Evolutionary conservation across 768 basidiomycete genomes (phyloP), one percentile per base, ranked within the genome.

Genomic region (Phylloporus arenicola): DNA sequence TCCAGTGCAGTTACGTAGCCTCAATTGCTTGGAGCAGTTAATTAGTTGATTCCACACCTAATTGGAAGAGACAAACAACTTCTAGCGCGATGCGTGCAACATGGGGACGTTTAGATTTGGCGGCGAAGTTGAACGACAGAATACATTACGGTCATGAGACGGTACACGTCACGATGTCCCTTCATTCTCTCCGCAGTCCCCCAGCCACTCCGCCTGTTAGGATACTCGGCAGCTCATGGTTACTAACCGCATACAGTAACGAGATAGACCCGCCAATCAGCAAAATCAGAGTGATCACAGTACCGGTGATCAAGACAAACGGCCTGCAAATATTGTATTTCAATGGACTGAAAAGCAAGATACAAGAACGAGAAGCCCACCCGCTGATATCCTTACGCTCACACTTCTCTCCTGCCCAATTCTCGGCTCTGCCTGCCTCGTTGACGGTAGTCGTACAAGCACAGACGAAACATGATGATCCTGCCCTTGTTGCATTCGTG

Each of bases 321-420:
- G 83, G 80, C 12, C 89, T 92, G 53, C 3, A 43, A 31, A 19
- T n/a, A 53, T 33, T 12, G 35, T n/a, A 35, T 53, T 14, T 10
- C 31, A 20, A 51, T 8, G 46, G 30, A 51, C 27, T 6, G 12
- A 25, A 56, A 46, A 7, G 4, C 2, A 30, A 35, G 10, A 10
- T 16, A 9, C 14, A 34, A 17, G 3, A 19, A 9, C 11, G 31
- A n/a, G 2, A 30, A 13, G 80, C 86, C 53, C 60, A 89, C 89
- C 80, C 81, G 73, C 86, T 90, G 43, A 92, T 70, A 61, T 92
- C 90, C 68, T 81, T 82, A 55, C 82, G 77, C 72, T 91, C 82
- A 57, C 90, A 92, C 54, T 73, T 78, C 46, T 78, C 75, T 5
- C 90, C 90, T 1, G 77, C 88, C 89, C 90, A 92, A 29, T 66